phyloP scores from a whole-genome alignment of 2,329 filamentous ascomycete genomes.

The Fonsecaea multimorphosa region DNA sequence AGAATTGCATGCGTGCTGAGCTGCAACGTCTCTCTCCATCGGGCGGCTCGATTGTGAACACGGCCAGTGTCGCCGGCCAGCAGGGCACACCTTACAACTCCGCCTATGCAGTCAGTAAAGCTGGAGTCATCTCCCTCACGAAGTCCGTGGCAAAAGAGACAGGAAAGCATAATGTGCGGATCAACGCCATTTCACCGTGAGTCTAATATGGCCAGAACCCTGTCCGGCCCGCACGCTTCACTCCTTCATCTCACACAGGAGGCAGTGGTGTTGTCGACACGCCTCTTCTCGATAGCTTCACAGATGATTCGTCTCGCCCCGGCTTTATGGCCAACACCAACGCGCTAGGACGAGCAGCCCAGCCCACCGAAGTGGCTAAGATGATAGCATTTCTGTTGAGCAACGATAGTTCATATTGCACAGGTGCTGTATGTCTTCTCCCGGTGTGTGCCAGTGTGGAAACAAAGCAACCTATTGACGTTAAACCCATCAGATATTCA shows the following conservation, averaged over 20 bases:
- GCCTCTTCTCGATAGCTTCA: neutral
- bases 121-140: neutral
- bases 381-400: neutral
- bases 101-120: neutral
- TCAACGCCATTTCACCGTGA: neutral
- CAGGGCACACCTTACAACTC: neutral
- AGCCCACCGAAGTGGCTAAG: neutral
- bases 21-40: neutral
- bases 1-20: neutral
- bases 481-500: neutral
- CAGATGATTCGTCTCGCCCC: neutral
- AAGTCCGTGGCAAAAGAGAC: neutral
- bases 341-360: neutral
- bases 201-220: neutral
- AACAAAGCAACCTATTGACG: neutral
- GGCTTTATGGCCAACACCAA: neutral
- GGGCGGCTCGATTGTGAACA: neutral
- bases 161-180: neutral
- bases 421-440: neutral
- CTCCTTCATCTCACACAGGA: neutral
- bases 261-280: neutral
- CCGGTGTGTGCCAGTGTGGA: neutral
- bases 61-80: neutral
- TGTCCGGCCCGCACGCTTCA: neutral
- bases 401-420: neutral